Conservation (phyloP, 805 yeast genomes). For the Saccharomycopsis selenospora region DNA sequence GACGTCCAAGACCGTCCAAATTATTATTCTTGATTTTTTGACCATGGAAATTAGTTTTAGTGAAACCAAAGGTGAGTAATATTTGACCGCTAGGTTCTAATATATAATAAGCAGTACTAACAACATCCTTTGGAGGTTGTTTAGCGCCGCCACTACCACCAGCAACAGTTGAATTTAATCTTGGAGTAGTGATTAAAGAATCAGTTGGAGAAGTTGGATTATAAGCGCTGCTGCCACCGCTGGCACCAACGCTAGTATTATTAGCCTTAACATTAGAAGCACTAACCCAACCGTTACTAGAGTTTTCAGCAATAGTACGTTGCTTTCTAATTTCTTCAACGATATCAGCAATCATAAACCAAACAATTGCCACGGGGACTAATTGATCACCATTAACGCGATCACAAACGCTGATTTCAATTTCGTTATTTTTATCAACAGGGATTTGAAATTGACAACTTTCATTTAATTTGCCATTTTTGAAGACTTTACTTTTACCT, state of each 20-base stretch:
- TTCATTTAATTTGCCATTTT: conserved; percentile 79
- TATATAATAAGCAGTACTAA: conserved; percentile 76
- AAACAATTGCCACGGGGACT: conserved; percentile 85
- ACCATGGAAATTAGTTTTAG: conserved; percentile 41
- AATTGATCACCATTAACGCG: conserved; percentile 51
- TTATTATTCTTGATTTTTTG: background rate
- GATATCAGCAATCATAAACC: conserved; percentile 86
- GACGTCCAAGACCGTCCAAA: conserved; percentile 77
- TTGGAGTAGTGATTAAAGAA: conserved; percentile 5
- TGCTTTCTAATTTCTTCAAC: conserved; percentile 92
- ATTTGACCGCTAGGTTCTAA: conserved; percentile 94
- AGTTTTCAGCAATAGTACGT: conserved; percentile 68
- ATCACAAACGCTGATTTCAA: conserved; percentile 84
- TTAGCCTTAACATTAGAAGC: conserved; percentile 48
- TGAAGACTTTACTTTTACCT: conserved; percentile 65
- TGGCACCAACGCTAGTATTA: conserved; percentile 20
- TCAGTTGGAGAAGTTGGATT: conserved; percentile 15
- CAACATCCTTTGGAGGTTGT: conserved; percentile 27
- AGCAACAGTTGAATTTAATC: too few relatives aligned
- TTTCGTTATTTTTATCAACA: conserved; percentile 87
- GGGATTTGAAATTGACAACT: conserved; percentile 54
- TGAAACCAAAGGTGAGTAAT: conserved; percentile 67
- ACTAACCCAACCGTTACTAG: conserved; percentile 79
- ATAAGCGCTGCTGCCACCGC: conserved; percentile 9
- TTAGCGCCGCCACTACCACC: conserved; percentile 8